Evolutionary conservation across 768 basidiomycete species (phyloP).

Genomic region (Pisolithus tinctorius): DNA sequence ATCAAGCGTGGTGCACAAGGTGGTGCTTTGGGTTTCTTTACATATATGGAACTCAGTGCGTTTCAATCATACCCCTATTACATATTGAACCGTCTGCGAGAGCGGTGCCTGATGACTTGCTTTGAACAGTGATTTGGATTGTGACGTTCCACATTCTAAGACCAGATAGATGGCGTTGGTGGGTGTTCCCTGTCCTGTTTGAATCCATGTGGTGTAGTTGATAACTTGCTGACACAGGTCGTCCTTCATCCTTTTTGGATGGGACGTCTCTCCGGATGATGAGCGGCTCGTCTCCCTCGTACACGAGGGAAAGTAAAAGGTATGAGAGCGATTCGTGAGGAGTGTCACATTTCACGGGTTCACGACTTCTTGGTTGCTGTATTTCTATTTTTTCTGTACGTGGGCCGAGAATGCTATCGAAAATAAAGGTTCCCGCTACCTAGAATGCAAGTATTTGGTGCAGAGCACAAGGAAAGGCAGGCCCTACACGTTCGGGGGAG

Average conservation of each 20-base stretch:
- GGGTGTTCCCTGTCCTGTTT: constrained; percentile 6
- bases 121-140: neutral
- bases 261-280: constrained; percentile 29
- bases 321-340: neutral
- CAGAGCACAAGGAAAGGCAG: neutral
- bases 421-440: no score
- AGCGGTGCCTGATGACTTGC: neutral
- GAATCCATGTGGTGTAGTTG: neutral
- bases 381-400: neutral
- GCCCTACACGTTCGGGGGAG: neutral
- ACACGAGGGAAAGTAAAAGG: neutral
- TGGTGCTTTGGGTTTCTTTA: constrained; percentile 49
- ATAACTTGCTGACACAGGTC: constrained; percentile 22
- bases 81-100: neutral
- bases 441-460: no score
- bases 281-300: neutral
- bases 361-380: neutral
- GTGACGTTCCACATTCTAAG: constrained; percentile 41
- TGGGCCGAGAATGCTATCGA: no score
- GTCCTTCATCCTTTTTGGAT: constrained; percentile 44
- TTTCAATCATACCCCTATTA: neutral
- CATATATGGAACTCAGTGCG: constrained; percentile 49
- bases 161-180: constrained; percentile 39
- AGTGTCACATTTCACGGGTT: neutral
- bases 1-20: constrained; percentile 43